A percentile compares a stretch with the other conserved stretches of the same genome.
phyloP scores from a whole-genome alignment of 768 basidiomycete genomes.

The Suillus plorans region DNA sequence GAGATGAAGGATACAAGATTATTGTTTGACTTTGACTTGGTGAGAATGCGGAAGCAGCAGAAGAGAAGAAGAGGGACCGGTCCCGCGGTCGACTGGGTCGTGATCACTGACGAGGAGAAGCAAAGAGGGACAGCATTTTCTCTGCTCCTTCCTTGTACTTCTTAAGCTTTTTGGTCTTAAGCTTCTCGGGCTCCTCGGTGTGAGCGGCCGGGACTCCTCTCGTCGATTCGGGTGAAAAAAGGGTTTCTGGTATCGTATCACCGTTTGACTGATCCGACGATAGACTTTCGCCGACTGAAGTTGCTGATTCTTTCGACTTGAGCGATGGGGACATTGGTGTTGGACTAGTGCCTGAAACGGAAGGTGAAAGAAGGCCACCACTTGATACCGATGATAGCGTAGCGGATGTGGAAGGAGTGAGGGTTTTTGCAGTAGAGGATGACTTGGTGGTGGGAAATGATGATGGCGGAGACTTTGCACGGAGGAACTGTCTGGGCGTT shows the following conservation, averaged over 20 bases:
- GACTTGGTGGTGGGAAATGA: slow-evolving; percentile 36
- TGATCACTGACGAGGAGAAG: slow-evolving; percentile 57
- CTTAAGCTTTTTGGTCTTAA: slow-evolving; percentile 74
- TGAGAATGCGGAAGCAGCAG: not conserved
- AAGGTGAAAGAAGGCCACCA: slow-evolving; percentile 59
- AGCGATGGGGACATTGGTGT: slow-evolving; percentile 60
- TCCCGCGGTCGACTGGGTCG: slow-evolving; percentile 14
- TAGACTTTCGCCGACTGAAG: slow-evolving; percentile 70
- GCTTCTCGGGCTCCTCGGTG: slow-evolving; percentile 52
- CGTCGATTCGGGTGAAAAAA: slow-evolving; percentile 31
- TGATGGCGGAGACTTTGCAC: slow-evolving; percentile 61
- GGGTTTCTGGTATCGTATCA: slow-evolving; percentile 31
- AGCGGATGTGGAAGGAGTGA: slow-evolving; percentile 42
- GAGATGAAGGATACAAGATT: slow-evolving; percentile 24
- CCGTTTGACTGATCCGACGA: slow-evolving; percentile 74
- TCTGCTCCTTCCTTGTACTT: slow-evolving; percentile 88
- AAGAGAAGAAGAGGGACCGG: slow-evolving; percentile 19
- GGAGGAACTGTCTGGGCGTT: slow-evolving; percentile 69
- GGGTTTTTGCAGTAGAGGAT: slow-evolving; percentile 33
- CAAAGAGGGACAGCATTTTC: slow-evolving; percentile 82
- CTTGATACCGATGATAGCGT: slow-evolving; percentile 40
- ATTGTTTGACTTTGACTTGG: slow-evolving; percentile 15
- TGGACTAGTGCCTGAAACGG: slow-evolving; percentile 53
- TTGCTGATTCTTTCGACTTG: slow-evolving; percentile 77
- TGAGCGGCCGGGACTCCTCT: slow-evolving; percentile 28